Evolutionary conservation across 495 filamentous ascomycete species (phyloP).

Genomic region (Thermochaetoides thermophila): DNA sequence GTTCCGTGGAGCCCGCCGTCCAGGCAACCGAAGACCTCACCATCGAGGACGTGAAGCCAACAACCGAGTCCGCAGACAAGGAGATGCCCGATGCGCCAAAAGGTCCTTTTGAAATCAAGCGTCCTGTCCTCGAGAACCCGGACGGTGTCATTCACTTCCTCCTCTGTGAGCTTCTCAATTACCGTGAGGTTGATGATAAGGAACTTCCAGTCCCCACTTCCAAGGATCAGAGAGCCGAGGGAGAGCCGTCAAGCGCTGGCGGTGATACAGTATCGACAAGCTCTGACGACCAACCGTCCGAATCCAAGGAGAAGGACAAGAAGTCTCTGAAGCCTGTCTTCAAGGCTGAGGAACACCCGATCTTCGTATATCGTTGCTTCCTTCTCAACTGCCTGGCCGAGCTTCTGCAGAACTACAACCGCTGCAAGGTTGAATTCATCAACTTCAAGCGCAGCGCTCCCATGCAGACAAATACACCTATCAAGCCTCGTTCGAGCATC

Average conservation of each 20-base stretch:
- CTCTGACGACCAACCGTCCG: constrained; percentile 11
- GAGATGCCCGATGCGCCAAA: constrained; percentile 47
- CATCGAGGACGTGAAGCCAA: constrained; percentile 37
- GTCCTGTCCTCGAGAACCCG: constrained; percentile 78
- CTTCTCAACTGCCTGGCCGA: constrained; percentile 86
- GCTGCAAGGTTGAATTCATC: constrained; percentile 95
- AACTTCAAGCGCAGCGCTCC: constrained; percentile 88
- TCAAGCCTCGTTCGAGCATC: constrained; percentile 84
- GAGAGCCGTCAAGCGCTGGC: constrained; percentile 8
- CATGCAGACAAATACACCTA: constrained; percentile 63
- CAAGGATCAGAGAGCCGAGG: constrained; percentile 34
- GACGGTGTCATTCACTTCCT: constrained; percentile 95
- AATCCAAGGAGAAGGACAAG: constrained; percentile 35
- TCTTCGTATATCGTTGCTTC: constrained; percentile 93
- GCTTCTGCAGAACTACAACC: constrained; percentile 82
- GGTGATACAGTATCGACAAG: constrained; percentile 13
- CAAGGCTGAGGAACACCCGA: constrained; percentile 86
- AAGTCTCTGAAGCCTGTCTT: constrained; percentile 65
- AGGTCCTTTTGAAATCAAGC: constrained; percentile 49
- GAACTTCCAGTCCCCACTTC: constrained; percentile 32
- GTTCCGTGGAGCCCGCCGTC: constrained; percentile 25
- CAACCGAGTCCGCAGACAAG: constrained; percentile 36
- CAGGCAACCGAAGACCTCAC: constrained; percentile 41
- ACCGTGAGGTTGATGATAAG: constrained; percentile 80
- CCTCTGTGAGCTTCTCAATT: constrained; percentile 83